These are phyloP conservation scores for Saccharomycopsis microspora DNA, from an alignment of 805 yeast species.

Conservation along the genomic window DNA sequence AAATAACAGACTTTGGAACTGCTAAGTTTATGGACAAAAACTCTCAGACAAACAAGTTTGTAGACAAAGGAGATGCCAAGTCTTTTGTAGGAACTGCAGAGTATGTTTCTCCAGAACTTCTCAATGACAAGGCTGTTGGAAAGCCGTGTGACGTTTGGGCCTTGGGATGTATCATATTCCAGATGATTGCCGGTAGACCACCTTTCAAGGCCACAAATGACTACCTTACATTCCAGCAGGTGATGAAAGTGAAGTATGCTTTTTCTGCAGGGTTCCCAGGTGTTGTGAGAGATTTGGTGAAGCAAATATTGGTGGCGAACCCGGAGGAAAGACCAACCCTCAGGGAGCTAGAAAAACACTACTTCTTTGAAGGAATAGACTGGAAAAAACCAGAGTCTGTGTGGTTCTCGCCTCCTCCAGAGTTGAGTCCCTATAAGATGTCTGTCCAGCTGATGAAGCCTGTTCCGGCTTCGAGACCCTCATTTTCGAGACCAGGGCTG, in stretches of 20 bases:
- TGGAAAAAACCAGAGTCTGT: conserved; percentile 41
- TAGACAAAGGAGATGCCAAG: conserved; percentile 56
- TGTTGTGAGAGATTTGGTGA: conserved; percentile 59
- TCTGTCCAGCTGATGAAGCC: conserved; percentile 73
- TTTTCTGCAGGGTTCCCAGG: conserved; percentile 79
- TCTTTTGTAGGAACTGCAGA: conserved; percentile 85
- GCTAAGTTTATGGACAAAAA: conserved; percentile 43
- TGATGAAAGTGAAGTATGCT: conserved; percentile 69
- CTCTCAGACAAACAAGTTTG: conserved; percentile 33
- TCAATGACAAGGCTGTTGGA: conserved; percentile 72
- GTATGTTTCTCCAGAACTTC: conserved; percentile 70
- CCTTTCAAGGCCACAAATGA: conserved; percentile 81
- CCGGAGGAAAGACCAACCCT: conserved; percentile 55
- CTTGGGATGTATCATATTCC: conserved; percentile 91
- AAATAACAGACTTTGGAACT: conserved; percentile 78
- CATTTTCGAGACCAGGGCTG: not conserved
- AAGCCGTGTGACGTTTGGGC: conserved; percentile 97
- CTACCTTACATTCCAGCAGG: conserved; percentile 71
- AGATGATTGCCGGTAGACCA: conserved; percentile 88
- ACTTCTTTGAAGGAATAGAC: conserved; percentile 45
- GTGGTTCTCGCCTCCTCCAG: conserved; percentile 55
- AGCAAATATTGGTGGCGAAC: conserved; percentile 50
- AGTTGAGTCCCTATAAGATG: conserved; percentile 59
- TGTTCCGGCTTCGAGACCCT: conserved; percentile 29
- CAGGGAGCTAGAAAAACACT: conserved; percentile 46